Evolutionary conservation across 148 eudicot genomes (phyloP).

Genomic region (Chenopodium album): DNA sequence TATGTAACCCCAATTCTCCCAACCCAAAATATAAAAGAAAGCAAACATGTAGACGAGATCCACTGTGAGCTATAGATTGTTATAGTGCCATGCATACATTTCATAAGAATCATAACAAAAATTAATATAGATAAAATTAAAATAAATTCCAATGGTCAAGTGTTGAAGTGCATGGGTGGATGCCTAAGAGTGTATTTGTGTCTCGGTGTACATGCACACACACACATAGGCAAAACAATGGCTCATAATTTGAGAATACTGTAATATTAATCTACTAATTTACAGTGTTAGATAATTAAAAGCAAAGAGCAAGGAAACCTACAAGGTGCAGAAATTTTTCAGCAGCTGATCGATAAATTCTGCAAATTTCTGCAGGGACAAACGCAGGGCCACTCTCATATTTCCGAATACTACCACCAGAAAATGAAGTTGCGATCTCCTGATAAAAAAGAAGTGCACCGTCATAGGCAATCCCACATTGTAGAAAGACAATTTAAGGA

Average conservation of each 20-base stretch:
- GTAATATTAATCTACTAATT: not conserved
- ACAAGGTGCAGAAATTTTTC: slow-evolving; percentile 88
- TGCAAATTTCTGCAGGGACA: slow-evolving; percentile 94
- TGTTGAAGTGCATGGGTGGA: not conserved
- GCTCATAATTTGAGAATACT: not conserved
- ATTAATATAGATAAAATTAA: too few relatives aligned
- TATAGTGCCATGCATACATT: too few relatives aligned
- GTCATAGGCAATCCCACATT: not conserved
- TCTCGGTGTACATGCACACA: not conserved
- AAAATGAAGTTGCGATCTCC: slow-evolving; percentile 88
- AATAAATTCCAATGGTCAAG: not conserved
- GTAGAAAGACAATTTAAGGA: not conserved
- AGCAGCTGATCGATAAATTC: slow-evolving; percentile 71
- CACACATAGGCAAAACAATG: too few relatives aligned
- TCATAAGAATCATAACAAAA: too few relatives aligned
- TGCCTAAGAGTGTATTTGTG: too few relatives aligned
- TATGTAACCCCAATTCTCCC: not conserved
- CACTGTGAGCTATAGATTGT: not conserved
- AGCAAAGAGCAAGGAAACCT: slow-evolving; percentile 31
- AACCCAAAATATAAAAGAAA: not conserved
- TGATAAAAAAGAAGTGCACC: slow-evolving; percentile 31
- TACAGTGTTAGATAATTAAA: not conserved
- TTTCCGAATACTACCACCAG: slow-evolving; percentile 75
- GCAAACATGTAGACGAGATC: not conserved
- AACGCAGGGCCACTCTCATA: slow-evolving; percentile 83